These are phyloP conservation scores for Colletotrichum orbiculare DNA, from an alignment of 2,329 filamentous ascomycete species.

Conservation along the genomic window DNA sequence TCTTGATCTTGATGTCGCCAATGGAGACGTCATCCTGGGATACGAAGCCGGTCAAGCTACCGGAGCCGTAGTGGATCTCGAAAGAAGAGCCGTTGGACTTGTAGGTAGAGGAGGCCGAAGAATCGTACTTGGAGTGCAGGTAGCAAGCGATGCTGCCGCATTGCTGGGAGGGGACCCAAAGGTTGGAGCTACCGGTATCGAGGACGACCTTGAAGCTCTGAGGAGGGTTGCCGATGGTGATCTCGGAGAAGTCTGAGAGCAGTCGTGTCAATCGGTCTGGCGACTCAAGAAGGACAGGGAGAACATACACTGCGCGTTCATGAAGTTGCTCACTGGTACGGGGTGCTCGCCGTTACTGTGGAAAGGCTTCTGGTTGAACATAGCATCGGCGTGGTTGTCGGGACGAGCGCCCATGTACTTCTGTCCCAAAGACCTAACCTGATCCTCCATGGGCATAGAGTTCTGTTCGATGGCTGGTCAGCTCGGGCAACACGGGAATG, in stretches of 20 bases:
- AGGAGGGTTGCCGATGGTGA: constrained; percentile 89
- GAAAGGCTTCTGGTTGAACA: constrained; percentile 81
- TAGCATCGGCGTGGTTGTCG: constrained; percentile 74
- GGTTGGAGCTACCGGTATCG: constrained; percentile 98
- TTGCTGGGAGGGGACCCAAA: constrained; percentile 93
- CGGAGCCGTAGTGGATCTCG: constrained; percentile 95
- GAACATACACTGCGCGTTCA: constrained; percentile 95
- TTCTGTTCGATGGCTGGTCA: constrained; percentile 61
- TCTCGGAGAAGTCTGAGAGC: constrained; percentile 92
- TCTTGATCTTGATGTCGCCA: constrained; percentile 87
- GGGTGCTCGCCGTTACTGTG: constrained; percentile 76
- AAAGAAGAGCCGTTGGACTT: constrained; percentile 94
- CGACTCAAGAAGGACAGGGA: neutral
- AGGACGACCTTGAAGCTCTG: constrained; percentile 98
- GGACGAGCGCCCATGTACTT: constrained; percentile 94
- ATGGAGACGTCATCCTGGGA: constrained; percentile 89
- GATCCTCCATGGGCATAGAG: constrained; percentile 80
- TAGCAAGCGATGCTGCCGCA: constrained; percentile 98
- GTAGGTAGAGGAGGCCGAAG: constrained; percentile 87
- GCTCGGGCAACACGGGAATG: constrained; percentile 11
- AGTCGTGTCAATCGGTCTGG: neutral
- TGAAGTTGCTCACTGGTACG: constrained; percentile 94
- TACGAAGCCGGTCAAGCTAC: constrained; percentile 91
- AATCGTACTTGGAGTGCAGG: constrained; percentile 97
- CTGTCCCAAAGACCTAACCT: constrained; percentile 86